Conservation (phyloP, 257 asterid genomes). For the Petunia axillaris region DNA sequence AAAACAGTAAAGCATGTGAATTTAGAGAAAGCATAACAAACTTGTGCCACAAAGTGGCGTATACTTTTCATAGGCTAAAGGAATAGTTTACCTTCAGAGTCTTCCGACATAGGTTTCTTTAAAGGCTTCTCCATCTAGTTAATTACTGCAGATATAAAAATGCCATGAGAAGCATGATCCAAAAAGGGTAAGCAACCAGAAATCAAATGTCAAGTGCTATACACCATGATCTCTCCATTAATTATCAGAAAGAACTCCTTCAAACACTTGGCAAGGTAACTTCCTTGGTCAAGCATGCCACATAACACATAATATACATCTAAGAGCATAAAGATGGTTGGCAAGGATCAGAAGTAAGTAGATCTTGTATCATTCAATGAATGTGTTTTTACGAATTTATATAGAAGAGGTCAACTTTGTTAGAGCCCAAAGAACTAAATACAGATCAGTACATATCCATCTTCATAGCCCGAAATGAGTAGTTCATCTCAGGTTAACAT, state of each 20-base stretch:
- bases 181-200: constrained; percentile 2
- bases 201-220: constrained; percentile 7
- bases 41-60: background rate
- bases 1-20: background rate
- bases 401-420: background rate
- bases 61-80: constrained; percentile 4
- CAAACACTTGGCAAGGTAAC: background rate
- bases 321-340: constrained; percentile 1
- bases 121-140: constrained; percentile 23
- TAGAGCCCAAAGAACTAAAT: background rate
- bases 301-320: background rate
- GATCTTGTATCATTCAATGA: background rate
- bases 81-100: constrained; percentile 24
- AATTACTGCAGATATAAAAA: constrained; percentile 9
- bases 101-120: constrained; percentile 20
- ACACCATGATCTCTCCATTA: background rate
- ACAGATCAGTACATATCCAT: background rate
- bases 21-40: constrained; percentile 7
- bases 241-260: background rate
- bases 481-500: background rate
- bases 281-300: background rate
- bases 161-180: background rate
- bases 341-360: constrained; percentile 16
- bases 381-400: background rate
- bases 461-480: background rate